These are phyloP conservation scores for Oidiodendron maius DNA, from an alignment of 495 filamentous ascomycete species.

Conservation along the genomic window DNA sequence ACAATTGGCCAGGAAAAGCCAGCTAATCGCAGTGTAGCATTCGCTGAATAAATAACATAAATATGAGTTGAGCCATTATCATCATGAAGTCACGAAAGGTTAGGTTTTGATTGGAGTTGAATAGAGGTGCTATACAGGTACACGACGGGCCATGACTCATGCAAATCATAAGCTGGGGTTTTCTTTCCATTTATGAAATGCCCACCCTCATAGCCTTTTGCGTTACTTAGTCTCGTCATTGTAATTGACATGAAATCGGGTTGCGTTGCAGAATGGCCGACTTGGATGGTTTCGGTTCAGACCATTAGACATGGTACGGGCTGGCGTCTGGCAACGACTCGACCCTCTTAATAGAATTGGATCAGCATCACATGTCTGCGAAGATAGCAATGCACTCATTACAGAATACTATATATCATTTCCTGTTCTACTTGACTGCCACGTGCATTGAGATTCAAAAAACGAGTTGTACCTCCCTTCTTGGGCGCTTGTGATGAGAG, in stretches of 20 bases:
- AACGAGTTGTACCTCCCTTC: no score
- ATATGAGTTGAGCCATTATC: neutral
- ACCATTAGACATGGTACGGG: constrained; percentile 6
- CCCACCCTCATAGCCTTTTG: no score
- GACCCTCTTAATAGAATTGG: constrained; percentile 1
- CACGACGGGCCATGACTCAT: neutral
- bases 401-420: constrained; percentile 12
- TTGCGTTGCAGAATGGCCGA: no score
- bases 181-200: no score
- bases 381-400: constrained; percentile 1
- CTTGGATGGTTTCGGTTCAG: no score
- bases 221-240: no score
- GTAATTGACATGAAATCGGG: no score
- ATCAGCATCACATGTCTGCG: neutral
- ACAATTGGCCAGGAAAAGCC: constrained; percentile 13
- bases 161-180: constrained; percentile 13
- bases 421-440: no score
- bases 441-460: no score
- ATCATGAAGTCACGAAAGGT: constrained; percentile 14
- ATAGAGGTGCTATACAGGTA: neutral
- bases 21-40: constrained; percentile 10
- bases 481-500: no score
- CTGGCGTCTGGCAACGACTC: constrained; percentile 4
- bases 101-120: neutral
- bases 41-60: constrained; percentile 7